A percentile compares a stretch with the other conserved stretches of the same genome.
phyloP scores from a whole-genome alignment of 2,329 filamentous ascomycete species.

The Diplodia mutila region DNA sequence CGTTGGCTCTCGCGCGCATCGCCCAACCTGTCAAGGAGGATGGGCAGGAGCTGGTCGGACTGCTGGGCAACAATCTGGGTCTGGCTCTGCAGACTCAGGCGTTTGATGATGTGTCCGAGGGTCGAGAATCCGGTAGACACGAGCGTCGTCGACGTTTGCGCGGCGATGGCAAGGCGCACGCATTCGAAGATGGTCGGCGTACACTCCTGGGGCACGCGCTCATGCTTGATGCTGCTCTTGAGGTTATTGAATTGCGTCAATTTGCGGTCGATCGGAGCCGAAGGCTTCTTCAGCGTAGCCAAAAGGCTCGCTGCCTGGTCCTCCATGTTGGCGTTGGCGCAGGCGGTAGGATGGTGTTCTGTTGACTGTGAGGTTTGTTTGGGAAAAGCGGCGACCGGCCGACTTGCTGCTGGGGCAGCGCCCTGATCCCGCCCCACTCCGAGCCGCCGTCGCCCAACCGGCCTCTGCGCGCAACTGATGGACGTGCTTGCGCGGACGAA shows the following conservation, averaged over 20 bases:
- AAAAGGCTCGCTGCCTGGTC: slow-evolving; percentile 59
- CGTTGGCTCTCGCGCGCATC: slow-evolving; percentile 87
- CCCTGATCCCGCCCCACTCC: not conserved
- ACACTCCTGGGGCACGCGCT: slow-evolving; percentile 77
- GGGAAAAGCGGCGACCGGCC: slow-evolving; percentile 18
- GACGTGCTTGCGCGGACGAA: not conserved
- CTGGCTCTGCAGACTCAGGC: slow-evolving; percentile 82
- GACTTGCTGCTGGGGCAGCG: slow-evolving; percentile 6
- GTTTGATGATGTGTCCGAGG: slow-evolving; percentile 83
- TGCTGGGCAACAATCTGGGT: slow-evolving; percentile 71
- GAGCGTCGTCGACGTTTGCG: slow-evolving; percentile 73
- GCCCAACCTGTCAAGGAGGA: slow-evolving; percentile 82
- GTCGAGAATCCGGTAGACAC: slow-evolving; percentile 85
- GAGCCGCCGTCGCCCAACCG: not conserved
- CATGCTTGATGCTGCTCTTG: slow-evolving; percentile 91
- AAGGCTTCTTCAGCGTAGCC: slow-evolving; percentile 61
- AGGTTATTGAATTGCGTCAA: slow-evolving; percentile 71
- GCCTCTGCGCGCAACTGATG: slow-evolving; percentile 6
- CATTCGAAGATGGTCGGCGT: slow-evolving; percentile 80
- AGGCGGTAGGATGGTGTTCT: slow-evolving; percentile 17
- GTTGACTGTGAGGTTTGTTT: slow-evolving; percentile 22
- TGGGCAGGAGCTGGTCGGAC: slow-evolving; percentile 69
- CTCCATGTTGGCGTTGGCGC: slow-evolving; percentile 52
- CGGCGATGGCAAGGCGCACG: slow-evolving; percentile 72
- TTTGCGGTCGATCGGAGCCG: slow-evolving; percentile 71